Evolutionary conservation across 1,139 yeast species (phyloP), one percentile per base, ranked within the genome.

Genomic region (Debaryomyces subglobosus): DNA sequence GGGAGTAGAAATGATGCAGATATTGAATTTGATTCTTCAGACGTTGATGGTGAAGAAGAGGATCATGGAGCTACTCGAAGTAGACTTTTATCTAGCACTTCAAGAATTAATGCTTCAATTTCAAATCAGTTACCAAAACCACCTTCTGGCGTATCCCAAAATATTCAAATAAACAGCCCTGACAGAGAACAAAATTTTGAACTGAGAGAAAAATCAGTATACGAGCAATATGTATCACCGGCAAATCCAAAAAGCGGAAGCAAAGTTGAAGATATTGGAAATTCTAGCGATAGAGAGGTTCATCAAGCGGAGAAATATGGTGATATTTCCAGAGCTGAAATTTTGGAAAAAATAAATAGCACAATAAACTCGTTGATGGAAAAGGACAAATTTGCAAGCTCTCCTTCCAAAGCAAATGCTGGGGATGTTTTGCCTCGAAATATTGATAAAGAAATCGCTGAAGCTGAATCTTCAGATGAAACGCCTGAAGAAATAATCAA

Each of bases 11-110:
- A 21, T 4, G 39, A 46, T 8, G 47, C 40, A 8, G 63, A 58
- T 47, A 53, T 58, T 32, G 63, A 59, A 39, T 59, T 60, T 47
- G 64, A 60, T 45, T 53, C 63, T 23, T 58, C 64, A 10, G 63
- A 57, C 25, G 20, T 35, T 8, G 49, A 36, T 18, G 38, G 24
- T 4, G 35, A 34, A 18, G 18, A 32, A 15, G 35, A 21, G 24
- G 5, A 9, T 18, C 18, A 41, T 18, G 30, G 18, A 9, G 21
- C 9, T 4, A 34, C 41, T 7, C 23, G 15, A 24, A 40, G 24
- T 10, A 27, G 13, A 9, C n/a, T n/a, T 7, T 32, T 23, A 9
- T 20, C 29, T 10, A 24, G 34, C 5, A 13, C 16, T 8, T 12
- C 20, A 29, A 25, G 32, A 18, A 6, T 20, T 4, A 13, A 39